Evolutionary conservation across 2,329 filamentous ascomycete genomes (phyloP), one percentile per base, ranked within the genome.

Genomic region (Exophiala sp.): DNA sequence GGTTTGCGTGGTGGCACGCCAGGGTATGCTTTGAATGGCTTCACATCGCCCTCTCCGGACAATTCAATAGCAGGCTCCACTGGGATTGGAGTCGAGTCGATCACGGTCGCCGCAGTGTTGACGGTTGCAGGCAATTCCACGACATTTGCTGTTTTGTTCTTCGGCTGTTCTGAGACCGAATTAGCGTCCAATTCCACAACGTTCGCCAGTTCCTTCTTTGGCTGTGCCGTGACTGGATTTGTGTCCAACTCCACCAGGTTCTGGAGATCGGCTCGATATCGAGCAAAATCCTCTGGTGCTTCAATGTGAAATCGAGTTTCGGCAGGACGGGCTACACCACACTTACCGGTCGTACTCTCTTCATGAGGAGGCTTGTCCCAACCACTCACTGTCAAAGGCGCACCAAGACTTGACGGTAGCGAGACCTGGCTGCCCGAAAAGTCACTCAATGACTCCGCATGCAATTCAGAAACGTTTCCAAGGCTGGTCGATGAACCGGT

Each of bases 281-380:
- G 50, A 9, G 47, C 35, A 42, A 57, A 57, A 38, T 57, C 55
- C 11, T 54, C 43, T 11, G 54, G 54, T 7, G 36, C 40, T 12
- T 56, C 40, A 39, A 56, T 49, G 24, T 29, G 24, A 29, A 29
- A 29, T 29, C 24, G 24, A 29, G 5, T 29, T 29, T 8, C 24
- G 24, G 24, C 24, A 29, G 24, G 24, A 29, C 24, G 24, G 24
- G 24, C 24, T 29, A 29, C 24, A 29, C 24, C 18, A 21, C 14
- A 11, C 35, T 40, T 36, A 40, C 36, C 35, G 24, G 24, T 41
- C 18, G 41, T 14, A n/a, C 10, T 49, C 20, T 14, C 33, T 7
- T 8, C 35, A 33, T 18, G 14, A 9, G 39, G 35, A 33, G 47
- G 47, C 5, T 41, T 32, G 16, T 41, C 18, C 47, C 47, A 42